A percentile compares a stretch with the other conserved stretches of the same genome.
Evolutionary conservation across 495 filamentous ascomycete genomes (phyloP).

Genomic region (Evernia prunastri): DNA sequence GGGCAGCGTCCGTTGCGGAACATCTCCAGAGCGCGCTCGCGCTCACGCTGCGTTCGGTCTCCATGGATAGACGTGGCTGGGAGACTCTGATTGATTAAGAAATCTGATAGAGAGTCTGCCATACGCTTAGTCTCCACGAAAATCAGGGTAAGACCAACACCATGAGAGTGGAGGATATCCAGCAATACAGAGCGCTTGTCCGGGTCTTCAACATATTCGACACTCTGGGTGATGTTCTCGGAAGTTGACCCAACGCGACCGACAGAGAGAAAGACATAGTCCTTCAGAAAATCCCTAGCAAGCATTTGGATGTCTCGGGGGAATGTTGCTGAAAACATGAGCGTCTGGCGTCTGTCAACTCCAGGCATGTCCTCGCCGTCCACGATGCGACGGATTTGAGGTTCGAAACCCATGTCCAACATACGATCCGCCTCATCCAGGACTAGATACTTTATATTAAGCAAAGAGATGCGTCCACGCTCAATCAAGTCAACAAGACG

Average conservation of each 20-base stretch:
- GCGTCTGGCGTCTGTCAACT: constrained; percentile 80
- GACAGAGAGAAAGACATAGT: constrained; percentile 97
- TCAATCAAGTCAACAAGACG: constrained; percentile 97
- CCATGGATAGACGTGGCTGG: constrained; percentile 98
- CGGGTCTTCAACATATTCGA: constrained; percentile 93
- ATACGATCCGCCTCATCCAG: constrained; percentile 99
- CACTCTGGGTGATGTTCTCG: constrained; percentile 98
- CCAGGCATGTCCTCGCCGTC: constrained; percentile 96
- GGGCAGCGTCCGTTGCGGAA: constrained; percentile 95
- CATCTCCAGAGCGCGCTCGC: constrained; percentile 93
- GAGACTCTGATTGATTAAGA: constrained; percentile 96
- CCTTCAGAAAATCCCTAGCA: constrained; percentile 93
- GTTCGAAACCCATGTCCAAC: constrained; percentile 99
- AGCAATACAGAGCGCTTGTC: constrained; percentile 98
- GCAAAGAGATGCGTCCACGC: constrained; percentile 92
- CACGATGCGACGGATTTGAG: constrained; percentile 96
- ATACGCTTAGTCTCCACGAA: constrained; percentile 99
- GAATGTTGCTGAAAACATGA: constrained; percentile 99
- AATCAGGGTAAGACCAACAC: constrained; percentile 84
- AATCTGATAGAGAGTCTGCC: constrained; percentile 95
- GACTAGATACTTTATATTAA: constrained; percentile 98
- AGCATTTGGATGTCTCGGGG: constrained; percentile 99
- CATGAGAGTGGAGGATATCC: constrained; percentile 94
- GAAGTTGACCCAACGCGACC: constrained; percentile 99
- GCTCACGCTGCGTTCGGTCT: constrained; percentile 96